These are phyloP conservation scores for Volvox reticuliferus DNA, from an alignment of 139 green algal genomes.

Conservation along the genomic window DNA sequence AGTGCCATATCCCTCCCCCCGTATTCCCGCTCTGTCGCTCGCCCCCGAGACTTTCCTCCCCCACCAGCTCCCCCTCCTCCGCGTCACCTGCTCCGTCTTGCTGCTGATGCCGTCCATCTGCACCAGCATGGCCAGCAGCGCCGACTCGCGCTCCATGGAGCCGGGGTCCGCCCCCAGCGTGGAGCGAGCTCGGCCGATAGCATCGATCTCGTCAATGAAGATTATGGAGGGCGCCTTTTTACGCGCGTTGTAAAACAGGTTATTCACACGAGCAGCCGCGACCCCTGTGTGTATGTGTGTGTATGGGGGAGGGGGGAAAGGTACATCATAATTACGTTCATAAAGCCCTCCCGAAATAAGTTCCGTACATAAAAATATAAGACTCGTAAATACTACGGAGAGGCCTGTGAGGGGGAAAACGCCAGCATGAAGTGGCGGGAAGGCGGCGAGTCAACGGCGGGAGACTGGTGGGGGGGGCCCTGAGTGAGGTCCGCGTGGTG, in stretches of 20 bases:
- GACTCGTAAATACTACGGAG: too few relatives aligned
- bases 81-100: conserved; percentile 60
- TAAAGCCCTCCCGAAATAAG: too few relatives aligned
- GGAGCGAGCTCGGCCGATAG: conserved; percentile 86
- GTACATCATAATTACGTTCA: too few relatives aligned
- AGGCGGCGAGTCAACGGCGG: too few relatives aligned
- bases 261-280: conserved; percentile 71
- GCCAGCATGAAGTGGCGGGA: too few relatives aligned
- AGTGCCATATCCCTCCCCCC: neutral
- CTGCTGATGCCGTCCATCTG: conserved; percentile 87
- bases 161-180: conserved; percentile 89
- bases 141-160: conserved; percentile 97
- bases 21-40: neutral
- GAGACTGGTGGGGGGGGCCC: too few relatives aligned
- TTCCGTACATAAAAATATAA: too few relatives aligned
- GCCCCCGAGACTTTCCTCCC: neutral
- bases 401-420: too few relatives aligned
- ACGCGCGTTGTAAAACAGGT: conserved; percentile 76
- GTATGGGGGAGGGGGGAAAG: neutral
- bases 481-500: too few relatives aligned
- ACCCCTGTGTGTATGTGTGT: conserved; percentile 51
- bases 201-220: conserved; percentile 98
- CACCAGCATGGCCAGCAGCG: conserved; percentile 98
- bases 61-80: neutral
- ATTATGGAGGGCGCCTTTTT: conserved; percentile 94